Evolutionary conservation across 352 stramenopile species (phyloP).

Genomic region (Peronosclerospora sorghi): DNA sequence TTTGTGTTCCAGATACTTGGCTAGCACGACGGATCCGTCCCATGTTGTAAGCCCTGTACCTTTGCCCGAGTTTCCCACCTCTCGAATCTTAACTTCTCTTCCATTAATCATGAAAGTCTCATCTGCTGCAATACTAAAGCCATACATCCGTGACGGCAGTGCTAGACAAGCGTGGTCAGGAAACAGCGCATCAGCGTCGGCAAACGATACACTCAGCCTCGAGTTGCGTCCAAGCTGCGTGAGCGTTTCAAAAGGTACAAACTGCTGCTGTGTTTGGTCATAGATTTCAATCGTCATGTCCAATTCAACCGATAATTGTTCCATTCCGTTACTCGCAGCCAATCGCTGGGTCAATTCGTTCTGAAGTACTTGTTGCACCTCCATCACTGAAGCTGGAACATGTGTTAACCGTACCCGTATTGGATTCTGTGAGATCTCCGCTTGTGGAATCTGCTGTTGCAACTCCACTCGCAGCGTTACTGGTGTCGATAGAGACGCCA

Average conservation of each 20-base stretch:
- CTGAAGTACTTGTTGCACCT: conserved; percentile 16
- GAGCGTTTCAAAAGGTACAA: conserved; percentile 22
- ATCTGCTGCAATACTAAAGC: conserved; percentile 22
- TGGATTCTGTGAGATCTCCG: conserved; percentile 12
- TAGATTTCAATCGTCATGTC: conserved; percentile 32
- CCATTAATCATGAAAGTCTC: conserved; percentile 46
- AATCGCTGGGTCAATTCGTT: conserved; percentile 7
- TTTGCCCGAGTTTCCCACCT: conserved; percentile 71
- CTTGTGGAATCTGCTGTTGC: conserved; percentile 16
- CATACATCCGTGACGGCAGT: conserved; percentile 48
- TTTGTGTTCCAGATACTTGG: conserved; percentile 82
- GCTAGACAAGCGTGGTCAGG: conserved; percentile 22
- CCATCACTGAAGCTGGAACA: conserved; percentile 10
- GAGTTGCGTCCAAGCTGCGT: conserved; percentile 15
- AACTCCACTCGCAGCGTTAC: conserved; percentile 28
- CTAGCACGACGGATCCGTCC: conserved; percentile 86
- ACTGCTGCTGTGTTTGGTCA: conserved; percentile 23
- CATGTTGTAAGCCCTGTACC: conserved; percentile 86
- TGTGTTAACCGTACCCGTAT: conserved; percentile 14
- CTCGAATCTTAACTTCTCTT: conserved; percentile 32
- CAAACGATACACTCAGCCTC: conserved; percentile 30
- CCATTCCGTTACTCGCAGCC: not conserved
- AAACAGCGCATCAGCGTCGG: conserved; percentile 13
- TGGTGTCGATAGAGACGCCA: conserved; percentile 6
- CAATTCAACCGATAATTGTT: not conserved